A percentile compares a stretch with the other conserved stretches of the same genome.
phyloP scores from a whole-genome alignment of 108 stramenopile genomes.

The Skeletonema marinoi region DNA sequence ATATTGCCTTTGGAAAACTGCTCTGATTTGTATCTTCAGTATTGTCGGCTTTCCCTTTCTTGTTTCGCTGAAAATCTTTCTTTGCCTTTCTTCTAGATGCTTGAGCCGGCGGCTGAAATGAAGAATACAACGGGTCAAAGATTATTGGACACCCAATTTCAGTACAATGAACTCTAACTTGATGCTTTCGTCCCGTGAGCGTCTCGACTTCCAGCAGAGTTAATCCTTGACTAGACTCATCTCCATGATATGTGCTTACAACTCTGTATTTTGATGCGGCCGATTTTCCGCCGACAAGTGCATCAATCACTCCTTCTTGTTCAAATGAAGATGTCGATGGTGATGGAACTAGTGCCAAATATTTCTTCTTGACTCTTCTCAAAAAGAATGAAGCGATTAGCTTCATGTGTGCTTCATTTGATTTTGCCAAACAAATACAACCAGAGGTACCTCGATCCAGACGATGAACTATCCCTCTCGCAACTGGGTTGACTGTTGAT shows the following conservation, averaged over 20 bases:
- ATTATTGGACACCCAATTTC: constrained; percentile 2
- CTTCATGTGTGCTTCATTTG: constrained; percentile 60
- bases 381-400: constrained; percentile 70
- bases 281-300: constrained; percentile 52
- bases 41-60: constrained; percentile 12
- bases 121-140: not conserved
- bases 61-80: constrained; percentile 1
- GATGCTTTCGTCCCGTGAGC: constrained; percentile 79
- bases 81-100: not conserved
- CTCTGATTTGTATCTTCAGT: not conserved
- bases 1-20: not conserved
- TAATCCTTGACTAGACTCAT: constrained; percentile 13
- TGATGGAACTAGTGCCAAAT: constrained; percentile 57
- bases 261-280: constrained; percentile 57
- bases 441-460: constrained; percentile 83
- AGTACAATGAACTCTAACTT: constrained; percentile 70
- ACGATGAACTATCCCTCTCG: constrained; percentile 76
- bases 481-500: constrained; percentile 70
- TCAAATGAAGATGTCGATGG: not conserved
- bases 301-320: constrained; percentile 41
- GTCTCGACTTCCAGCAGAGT: constrained; percentile 59
- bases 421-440: constrained; percentile 70
- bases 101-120: not conserved
- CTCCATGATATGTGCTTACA: constrained; percentile 3
- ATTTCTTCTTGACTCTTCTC: constrained; percentile 59